Percentiles rank a stretch among this genome's conserved stretches.
phyloP scores from a whole-genome alignment of 2,329 filamentous ascomycete species.

The Lanzia echinophila region DNA sequence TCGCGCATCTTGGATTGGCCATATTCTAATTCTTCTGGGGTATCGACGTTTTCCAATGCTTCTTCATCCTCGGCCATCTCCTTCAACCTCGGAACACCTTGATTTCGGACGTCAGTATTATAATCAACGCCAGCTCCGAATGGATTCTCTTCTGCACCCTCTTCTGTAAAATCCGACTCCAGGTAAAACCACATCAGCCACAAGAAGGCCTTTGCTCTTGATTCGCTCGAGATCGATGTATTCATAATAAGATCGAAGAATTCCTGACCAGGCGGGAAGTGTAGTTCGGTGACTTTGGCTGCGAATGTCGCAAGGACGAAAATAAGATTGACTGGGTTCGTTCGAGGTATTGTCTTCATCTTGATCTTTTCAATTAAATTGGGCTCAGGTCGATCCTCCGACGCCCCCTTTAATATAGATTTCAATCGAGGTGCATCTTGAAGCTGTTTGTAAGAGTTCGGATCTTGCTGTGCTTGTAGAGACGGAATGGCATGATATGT shows the following conservation, averaged over 20 bases:
- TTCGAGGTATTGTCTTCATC: constrained; percentile 61
- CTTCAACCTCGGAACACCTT: constrained; percentile 62
- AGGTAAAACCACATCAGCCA: constrained; percentile 99
- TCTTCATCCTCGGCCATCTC: constrained; percentile 60
- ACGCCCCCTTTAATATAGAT: constrained; percentile 93
- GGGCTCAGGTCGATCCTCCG: constrained; percentile 84
- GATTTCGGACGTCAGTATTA: constrained; percentile 56
- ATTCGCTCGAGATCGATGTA: constrained; percentile 71
- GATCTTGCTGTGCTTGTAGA: constrained; percentile 88
- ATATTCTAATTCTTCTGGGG: constrained; percentile 61
- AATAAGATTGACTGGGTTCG: constrained; percentile 94
- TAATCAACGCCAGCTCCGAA: constrained; percentile 72
- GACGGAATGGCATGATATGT: constrained; percentile 98
- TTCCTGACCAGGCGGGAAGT: constrained; percentile 78
- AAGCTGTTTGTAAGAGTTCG: constrained; percentile 93
- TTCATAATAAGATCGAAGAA: constrained; percentile 98
- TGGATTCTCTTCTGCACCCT: constrained; percentile 83
- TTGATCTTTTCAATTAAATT: constrained; percentile 79
- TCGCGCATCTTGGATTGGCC: constrained; percentile 68
- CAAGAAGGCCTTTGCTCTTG: constrained; percentile 79
- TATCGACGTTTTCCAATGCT: constrained; percentile 66
- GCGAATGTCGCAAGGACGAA: constrained; percentile 90
- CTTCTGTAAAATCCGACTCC: constrained; percentile 86
- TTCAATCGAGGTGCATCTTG: constrained; percentile 95
- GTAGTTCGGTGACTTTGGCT: constrained; percentile 83